A percentile compares a stretch with the other conserved stretches of the same genome.
These are phyloP conservation scores for Phaeosphaeriaceae sp. DNA, from an alignment of 2,329 filamentous ascomycete species.

Conservation along the genomic window DNA sequence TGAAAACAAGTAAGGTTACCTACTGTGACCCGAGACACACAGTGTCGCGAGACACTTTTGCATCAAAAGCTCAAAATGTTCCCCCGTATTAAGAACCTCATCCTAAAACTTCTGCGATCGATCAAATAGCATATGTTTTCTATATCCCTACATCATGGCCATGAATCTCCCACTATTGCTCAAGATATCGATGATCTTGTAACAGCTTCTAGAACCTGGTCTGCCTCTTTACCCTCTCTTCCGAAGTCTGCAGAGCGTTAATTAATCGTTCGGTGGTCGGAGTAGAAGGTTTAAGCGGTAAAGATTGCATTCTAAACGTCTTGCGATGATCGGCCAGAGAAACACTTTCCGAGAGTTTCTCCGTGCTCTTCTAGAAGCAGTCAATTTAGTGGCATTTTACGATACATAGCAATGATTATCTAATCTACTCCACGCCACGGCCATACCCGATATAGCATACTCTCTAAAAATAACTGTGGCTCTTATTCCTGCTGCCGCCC, in stretches of 20 bases:
- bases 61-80: conserved; percentile 8
- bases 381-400: conserved; percentile 1
- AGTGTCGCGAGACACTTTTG: conserved; percentile 7
- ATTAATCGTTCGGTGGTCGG: conserved; percentile 1
- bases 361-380: conserved; percentile 1
- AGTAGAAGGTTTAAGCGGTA: conserved; percentile 1
- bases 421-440: background rate
- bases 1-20: conserved; percentile 4
- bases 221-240: conserved; percentile 5
- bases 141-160: conserved; percentile 2
- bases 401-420: background rate
- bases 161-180: conserved; percentile 4
- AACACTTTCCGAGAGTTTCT: conserved; percentile 2
- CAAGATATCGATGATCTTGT: conserved; percentile 5
- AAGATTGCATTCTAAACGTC: conserved; percentile 1
- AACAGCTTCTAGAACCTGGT: conserved; percentile 5
- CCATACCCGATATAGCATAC: background rate
- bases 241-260: conserved; percentile 4
- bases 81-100: conserved; percentile 5
- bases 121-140: conserved; percentile 4
- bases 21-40: conserved; percentile 2
- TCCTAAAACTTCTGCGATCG: conserved; percentile 3
- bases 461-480: conserved; percentile 4
- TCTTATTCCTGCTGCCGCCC: conserved; percentile 1
- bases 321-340: conserved; percentile 1